Evolutionary conservation across 2,329 filamentous ascomycete species (phyloP), one percentile per base, ranked within the genome.

Genomic region (Lomentospora prolificans): DNA sequence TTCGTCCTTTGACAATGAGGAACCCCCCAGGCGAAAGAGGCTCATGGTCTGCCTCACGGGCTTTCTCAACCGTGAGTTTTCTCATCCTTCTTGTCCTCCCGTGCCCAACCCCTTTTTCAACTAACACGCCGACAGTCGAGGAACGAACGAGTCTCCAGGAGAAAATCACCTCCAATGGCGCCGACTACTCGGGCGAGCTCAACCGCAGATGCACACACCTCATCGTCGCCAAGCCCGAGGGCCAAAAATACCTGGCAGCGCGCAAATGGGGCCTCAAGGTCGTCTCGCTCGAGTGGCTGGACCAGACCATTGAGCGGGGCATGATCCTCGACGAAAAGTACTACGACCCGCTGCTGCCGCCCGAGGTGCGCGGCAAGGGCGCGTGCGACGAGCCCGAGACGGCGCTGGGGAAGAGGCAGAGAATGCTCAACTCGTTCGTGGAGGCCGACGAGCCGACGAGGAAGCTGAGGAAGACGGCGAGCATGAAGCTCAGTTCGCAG

Each of bases 171-270:
- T 69, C 76, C 14, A 83, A 95, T 64, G 92, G 92, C 30, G 94
- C 85, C n/a, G 75, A 80, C 55, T 96, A 96, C 67, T 85, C 87
- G 27, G 89, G 88, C 56, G 92, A 99, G 66, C 77, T 99, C 55
- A 95, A 90, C 8, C 89, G 85, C 64, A 78, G 76, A 55, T 89
- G 95, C 60, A 95, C 90, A 2, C 94, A 99, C 69, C 79, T 99
- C 14, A 86, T 99, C 60, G 89, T 89, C 30, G 80, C 81, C 59
- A 81, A 80, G 53, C 84, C 92, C 7, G 81, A 88, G 60, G 92
- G 94, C 22, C 88, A 90, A 58, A 99, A 99, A 69, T 99, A 95
- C 67, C 81, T 82, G 56, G 90, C 90, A 56, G 94, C 92, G n/a
- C 84, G 81, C 61, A 79, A 79, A 62, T 99, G 94, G 91, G 78